These are phyloP conservation scores for Monosporascus sp. DNA, from an alignment of 2,329 filamentous ascomycete species.

Conservation along the genomic window DNA sequence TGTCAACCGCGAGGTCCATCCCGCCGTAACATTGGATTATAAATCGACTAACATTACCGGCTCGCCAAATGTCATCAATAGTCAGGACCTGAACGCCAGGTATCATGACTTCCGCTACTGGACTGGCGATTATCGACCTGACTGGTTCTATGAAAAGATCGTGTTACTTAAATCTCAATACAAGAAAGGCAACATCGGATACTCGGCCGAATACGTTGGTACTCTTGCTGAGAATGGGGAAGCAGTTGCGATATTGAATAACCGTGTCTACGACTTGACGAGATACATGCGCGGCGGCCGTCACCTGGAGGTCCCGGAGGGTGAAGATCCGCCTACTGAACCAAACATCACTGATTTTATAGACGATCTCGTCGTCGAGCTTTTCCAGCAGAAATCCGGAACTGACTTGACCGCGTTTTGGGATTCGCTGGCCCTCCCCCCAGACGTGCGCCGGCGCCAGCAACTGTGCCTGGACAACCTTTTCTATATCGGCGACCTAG, in stretches of 20 bases:
- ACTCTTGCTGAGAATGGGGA: constrained; percentile 59
- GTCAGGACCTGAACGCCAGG: constrained; percentile 63
- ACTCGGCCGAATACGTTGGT: constrained; percentile 69
- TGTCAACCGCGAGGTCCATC: constrained; percentile 57
- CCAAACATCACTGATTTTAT: constrained; percentile 70
- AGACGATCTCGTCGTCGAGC: constrained; percentile 63
- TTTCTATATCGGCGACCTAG: constrained; percentile 88
- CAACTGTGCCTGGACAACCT: constrained; percentile 83
- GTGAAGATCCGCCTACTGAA: constrained; percentile 39
- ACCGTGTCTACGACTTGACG: constrained; percentile 83
- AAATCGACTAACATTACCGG: constrained; percentile 69
- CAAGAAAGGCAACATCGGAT: constrained; percentile 84
- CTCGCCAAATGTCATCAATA: constrained; percentile 58
- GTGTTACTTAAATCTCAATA: constrained; percentile 69
- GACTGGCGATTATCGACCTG: constrained; percentile 73
- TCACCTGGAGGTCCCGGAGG: constrained; percentile 50
- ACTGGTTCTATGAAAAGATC: constrained; percentile 93
- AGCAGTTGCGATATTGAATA: constrained; percentile 72
- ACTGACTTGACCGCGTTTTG: constrained; percentile 79
- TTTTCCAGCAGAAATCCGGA: constrained; percentile 75
- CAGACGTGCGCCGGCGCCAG: constrained; percentile 60
- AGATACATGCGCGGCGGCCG: constrained; percentile 75
- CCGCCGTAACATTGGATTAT: constrained; percentile 79
- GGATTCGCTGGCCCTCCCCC: constrained; percentile 60
- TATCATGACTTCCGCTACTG: constrained; percentile 93